Evolutionary conservation across 2,329 filamentous ascomycete species (phyloP).

Genomic region (Cladophialophora exuberans): DNA sequence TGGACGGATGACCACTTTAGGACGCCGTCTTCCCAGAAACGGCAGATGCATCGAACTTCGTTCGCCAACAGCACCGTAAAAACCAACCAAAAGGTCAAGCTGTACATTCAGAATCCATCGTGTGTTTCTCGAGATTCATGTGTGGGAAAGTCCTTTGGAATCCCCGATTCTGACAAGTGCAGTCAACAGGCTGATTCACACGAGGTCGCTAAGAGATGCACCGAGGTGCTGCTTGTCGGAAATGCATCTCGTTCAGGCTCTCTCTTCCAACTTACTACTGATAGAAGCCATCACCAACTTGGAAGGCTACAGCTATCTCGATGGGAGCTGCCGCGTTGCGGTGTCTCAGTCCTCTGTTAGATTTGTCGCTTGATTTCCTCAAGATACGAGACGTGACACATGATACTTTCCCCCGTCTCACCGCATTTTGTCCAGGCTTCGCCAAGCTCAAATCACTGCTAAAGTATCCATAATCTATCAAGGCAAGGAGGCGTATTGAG

Average conservation of each 20-base stretch:
- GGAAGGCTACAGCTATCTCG: too few species aligned
- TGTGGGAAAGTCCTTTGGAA: too few species aligned
- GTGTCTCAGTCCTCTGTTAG: too few species aligned
- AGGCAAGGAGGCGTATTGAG: background rate
- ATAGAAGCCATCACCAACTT: too few species aligned
- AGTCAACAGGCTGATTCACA: background rate
- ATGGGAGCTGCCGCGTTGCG: too few species aligned
- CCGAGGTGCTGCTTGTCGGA: too few species aligned
- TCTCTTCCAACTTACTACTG: too few species aligned
- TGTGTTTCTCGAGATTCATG: background rate
- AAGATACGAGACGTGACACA: constrained; percentile 11
- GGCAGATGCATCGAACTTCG: constrained; percentile 9
- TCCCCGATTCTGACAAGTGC: background rate
- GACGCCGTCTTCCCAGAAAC: constrained; percentile 3
- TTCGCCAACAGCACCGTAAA: constrained; percentile 23
- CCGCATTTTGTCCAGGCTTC: constrained; percentile 24
- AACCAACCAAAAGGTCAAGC: constrained; percentile 23
- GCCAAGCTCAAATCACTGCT: background rate
- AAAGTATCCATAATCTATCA: background rate
- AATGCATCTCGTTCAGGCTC: too few species aligned
- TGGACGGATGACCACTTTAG: constrained; percentile 11
- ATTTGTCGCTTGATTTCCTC: background rate
- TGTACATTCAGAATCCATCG: background rate
- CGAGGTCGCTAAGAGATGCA: too few species aligned
- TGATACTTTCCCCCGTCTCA: constrained; percentile 20